These are phyloP conservation scores for Camellia japonica DNA, from an alignment of 148 eudicot genomes.

Conservation along the genomic window DNA sequence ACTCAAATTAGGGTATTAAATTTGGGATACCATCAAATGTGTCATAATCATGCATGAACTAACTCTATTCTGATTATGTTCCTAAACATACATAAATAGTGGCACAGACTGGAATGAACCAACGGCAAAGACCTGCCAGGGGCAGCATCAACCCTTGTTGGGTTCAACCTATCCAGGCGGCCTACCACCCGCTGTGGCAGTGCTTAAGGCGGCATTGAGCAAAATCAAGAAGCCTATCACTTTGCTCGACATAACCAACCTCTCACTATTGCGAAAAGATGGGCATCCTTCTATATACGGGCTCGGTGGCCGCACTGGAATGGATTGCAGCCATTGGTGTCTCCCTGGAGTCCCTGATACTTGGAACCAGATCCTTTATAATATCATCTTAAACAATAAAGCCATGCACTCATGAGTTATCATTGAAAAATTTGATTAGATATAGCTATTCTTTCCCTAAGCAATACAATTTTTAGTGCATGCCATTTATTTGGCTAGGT, in stretches of 20 bases:
- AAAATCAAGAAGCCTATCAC: constrained; percentile 59
- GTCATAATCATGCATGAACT: neutral
- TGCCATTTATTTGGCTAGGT: neutral
- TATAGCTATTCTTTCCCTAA: constrained; percentile 2
- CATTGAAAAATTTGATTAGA: no score
- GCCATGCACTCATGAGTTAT: neutral
- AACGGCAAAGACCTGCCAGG: constrained; percentile 42
- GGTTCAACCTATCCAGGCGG: constrained; percentile 67
- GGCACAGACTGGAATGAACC: constrained; percentile 81
- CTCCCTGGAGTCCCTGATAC: constrained; percentile 90
- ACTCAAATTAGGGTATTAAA: no score
- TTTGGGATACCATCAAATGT: neutral
- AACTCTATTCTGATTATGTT: neutral
- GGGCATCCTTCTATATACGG: constrained; percentile 79
- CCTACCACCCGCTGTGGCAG: constrained; percentile 43
- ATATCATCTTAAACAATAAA: constrained; percentile 26
- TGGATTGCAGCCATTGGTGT: constrained; percentile 98
- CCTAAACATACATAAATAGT: constrained; percentile 24
- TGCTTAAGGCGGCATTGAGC: constrained; percentile 59
- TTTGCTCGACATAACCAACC: constrained; percentile 65
- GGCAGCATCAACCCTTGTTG: constrained; percentile 50
- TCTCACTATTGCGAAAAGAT: constrained; percentile 72
- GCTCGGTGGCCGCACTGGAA: constrained; percentile 28
- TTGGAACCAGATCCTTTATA: constrained; percentile 88
- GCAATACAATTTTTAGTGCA: neutral